Base-by-base conservation (phyloP, 2,329 filamentous ascomycete genomes). In the Sporothrix luriei region DNA sequence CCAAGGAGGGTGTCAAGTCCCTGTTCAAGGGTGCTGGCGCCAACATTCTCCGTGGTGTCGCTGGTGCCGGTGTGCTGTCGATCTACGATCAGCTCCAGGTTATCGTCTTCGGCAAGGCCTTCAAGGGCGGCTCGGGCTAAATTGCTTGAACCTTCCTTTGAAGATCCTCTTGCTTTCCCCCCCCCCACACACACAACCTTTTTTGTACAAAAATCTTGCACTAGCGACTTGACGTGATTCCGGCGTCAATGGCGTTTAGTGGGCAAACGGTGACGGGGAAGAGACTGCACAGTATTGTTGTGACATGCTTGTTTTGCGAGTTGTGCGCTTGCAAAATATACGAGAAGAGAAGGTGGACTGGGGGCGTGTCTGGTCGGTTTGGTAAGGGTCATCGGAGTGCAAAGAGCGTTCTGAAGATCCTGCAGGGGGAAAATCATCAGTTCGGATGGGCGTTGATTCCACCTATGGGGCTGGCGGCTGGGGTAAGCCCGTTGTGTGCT, bases 11-110 rank as follows among this genome's bases (percentile, higher is more conserved):
- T 89, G 86, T 96, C 85, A 92, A 89, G 87, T 99, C 95, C 80
- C 94, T 99, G 85, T 99, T 99, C 94, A 99, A 99, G 93, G 95
- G 95, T 94, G 95, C 95, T 82, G 95, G 95, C 93, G 95, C 95
- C 90, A 99, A 99, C 93, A 99, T 99, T 82, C 95, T 99, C 87
- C 95, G 95, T 97, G 96, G 95, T 97, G 95, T 99, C 82, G 95
- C 95, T 82, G 96, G 95, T 93, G 95, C 95, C 87, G 95, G 95
- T 99, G 95, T 99, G 82, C 89, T 99, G 83, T 99, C 95, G 84
- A 97, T 99, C 93, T 99, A 99, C 87, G 95, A 99, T 84, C 94
- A 98, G 90, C 92, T 92, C 84, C 95, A 99, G 91, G 90, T 99
- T 83, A 85, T 99, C 84, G 85, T 99, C 85, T 99, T 99, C 92